Conservation (phyloP, 805 yeast genomes). For the Zygosaccharomyces siamensis region DNA sequence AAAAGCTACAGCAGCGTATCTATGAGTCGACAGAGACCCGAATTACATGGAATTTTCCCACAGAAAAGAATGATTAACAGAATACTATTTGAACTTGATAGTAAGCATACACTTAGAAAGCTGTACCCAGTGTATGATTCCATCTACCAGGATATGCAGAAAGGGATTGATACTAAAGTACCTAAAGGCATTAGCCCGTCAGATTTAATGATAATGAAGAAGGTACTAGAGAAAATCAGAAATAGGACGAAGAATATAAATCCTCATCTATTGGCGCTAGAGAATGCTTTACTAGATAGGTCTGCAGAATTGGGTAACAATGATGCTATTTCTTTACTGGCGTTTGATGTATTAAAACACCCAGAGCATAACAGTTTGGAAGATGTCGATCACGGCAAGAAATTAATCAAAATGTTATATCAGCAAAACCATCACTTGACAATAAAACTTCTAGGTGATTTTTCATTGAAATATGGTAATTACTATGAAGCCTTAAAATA, state of each 20-base stretch:
- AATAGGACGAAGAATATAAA: slow-evolving; percentile 56
- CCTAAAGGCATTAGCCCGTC: slow-evolving; percentile 48
- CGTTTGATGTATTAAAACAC: slow-evolving; percentile 56
- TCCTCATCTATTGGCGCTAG: slow-evolving; percentile 53
- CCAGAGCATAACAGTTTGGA: slow-evolving; percentile 35
- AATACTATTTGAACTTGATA: slow-evolving; percentile 62
- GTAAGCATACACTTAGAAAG: slow-evolving; percentile 49
- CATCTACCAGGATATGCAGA: slow-evolving; percentile 46
- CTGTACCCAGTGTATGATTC: slow-evolving; percentile 49
- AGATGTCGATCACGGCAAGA: slow-evolving; percentile 60
- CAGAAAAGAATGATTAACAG: slow-evolving; percentile 51
- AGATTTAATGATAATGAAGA: slow-evolving; percentile 65
- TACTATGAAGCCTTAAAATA: slow-evolving; percentile 52
- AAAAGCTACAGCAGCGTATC: slow-evolving; percentile 5
- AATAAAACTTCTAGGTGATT: slow-evolving; percentile 73
- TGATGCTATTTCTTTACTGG: slow-evolving; percentile 71
- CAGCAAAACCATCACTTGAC: slow-evolving; percentile 65
- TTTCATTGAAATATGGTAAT: slow-evolving; percentile 49
- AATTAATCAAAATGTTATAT: slow-evolving; percentile 53
- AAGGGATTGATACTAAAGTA: slow-evolving; percentile 27
- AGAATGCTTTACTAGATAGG: slow-evolving; percentile 67
- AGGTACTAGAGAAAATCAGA: slow-evolving; percentile 58
- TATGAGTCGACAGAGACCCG: slow-evolving; percentile 26
- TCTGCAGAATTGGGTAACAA: slow-evolving; percentile 81
- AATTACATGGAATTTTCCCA: slow-evolving; percentile 50